Conservation (phyloP, 148 eudicot species). For the Nyssa sinensis region DNA sequence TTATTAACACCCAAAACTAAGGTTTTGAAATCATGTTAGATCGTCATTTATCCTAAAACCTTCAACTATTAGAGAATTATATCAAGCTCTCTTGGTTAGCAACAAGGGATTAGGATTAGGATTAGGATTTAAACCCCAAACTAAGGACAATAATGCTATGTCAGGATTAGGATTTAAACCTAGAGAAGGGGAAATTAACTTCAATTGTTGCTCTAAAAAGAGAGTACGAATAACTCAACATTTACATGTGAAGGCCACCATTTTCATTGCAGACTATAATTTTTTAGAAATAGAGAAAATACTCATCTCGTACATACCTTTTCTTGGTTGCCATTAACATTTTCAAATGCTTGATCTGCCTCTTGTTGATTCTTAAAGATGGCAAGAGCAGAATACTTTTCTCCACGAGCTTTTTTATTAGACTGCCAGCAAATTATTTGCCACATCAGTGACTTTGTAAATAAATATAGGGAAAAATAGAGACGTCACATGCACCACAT, state of each 20-base stretch:
- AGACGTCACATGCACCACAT: too few relatives aligned
- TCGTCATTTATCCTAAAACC: too few relatives aligned
- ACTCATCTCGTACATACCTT: conserved; percentile 34
- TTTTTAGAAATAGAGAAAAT: background rate
- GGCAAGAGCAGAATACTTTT: conserved; percentile 53
- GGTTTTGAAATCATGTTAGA: too few relatives aligned
- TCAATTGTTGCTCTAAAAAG: conserved; percentile 1
- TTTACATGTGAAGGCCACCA: too few relatives aligned
- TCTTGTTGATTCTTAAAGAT: conserved; percentile 48
- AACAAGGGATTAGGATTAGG: background rate
- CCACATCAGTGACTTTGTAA: conserved; percentile 9
- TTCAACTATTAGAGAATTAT: too few relatives aligned
- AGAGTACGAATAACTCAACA: background rate
- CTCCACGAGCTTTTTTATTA: conserved; percentile 41
- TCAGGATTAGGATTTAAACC: background rate
- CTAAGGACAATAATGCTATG: background rate
- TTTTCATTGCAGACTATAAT: background rate
- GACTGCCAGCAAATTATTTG: conserved; percentile 33
- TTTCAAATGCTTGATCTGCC: conserved; percentile 57
- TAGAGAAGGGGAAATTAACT: background rate
- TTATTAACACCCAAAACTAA: background rate
- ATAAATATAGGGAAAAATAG: background rate
- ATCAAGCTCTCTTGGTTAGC: too few relatives aligned
- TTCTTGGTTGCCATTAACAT: conserved; percentile 43
- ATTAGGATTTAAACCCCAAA: background rate